Conservation (phyloP, 208 protist genomes). For the Phytomonas francai region DNA sequence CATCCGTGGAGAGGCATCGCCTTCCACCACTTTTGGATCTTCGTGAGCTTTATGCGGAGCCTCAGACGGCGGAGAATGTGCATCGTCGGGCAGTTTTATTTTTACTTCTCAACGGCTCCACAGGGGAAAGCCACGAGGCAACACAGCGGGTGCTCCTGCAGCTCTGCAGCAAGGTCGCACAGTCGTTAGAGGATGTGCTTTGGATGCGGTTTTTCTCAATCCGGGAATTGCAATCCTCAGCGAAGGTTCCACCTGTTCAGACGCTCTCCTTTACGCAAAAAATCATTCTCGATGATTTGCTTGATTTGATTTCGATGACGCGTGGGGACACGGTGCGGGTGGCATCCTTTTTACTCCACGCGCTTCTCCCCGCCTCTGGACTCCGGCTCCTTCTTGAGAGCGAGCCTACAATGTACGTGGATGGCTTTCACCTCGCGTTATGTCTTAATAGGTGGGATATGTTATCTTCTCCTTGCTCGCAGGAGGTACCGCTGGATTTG, state of each 20-base stretch:
- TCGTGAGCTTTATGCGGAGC: slow-evolving; percentile 49
- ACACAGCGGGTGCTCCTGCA: slow-evolving; percentile 18
- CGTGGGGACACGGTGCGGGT: slow-evolving; percentile 54
- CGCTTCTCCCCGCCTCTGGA: slow-evolving; percentile 55
- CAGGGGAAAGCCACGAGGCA: slow-evolving; percentile 30
- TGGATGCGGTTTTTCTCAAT: slow-evolving; percentile 46
- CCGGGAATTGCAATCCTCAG: slow-evolving; percentile 24
- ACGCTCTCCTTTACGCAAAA: slow-evolving; percentile 50
- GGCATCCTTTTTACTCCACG: slow-evolving; percentile 63
- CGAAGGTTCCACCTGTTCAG: slow-evolving; percentile 35
- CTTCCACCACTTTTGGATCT: slow-evolving; percentile 34
- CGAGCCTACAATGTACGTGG: slow-evolving; percentile 44
- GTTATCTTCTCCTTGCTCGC: slow-evolving; percentile 27
- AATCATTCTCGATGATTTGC: slow-evolving; percentile 61
- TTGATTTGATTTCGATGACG: slow-evolving; percentile 42
- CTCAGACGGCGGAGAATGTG: slow-evolving; percentile 31
- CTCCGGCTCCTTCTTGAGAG: slow-evolving; percentile 63
- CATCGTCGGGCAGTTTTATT: slow-evolving; percentile 72
- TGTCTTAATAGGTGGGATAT: slow-evolving; percentile 56
- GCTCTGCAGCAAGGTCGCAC: slow-evolving; percentile 32
- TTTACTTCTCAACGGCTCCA: slow-evolving; percentile 61
- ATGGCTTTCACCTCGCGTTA: slow-evolving; percentile 69
- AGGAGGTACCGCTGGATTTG: slow-evolving; percentile 61
- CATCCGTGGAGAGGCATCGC: slow-evolving; percentile 22
- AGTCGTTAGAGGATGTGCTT: slow-evolving; percentile 63